Evolutionary conservation across 1,284 basidiomycete species (phyloP), one percentile per base, ranked within the genome.

Genomic region (Neonothopanus nambi): DNA sequence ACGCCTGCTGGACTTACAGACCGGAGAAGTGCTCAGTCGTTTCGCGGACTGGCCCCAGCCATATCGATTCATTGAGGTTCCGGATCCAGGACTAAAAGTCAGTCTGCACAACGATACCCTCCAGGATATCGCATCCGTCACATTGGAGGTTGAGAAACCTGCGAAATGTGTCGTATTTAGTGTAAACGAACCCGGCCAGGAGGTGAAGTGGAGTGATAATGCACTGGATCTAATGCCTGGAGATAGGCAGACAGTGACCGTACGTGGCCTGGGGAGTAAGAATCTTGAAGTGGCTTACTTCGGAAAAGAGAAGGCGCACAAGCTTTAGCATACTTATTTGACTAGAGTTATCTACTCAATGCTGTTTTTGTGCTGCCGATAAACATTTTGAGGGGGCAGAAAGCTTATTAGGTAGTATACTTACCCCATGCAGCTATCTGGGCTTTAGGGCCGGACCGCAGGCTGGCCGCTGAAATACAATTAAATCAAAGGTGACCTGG

Each of bases 31-130:
- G 0, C 48, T 83, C 12, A 75, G 79, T 3, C 71, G 79, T 5
- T 70, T 67, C 43, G 66, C 72, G 1, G 76, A 83, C 57, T 86
- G 80, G 80, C 81, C 82, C 0, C 80, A 84, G 61, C 83, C 83
- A 20, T 84, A 75, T 66, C 70, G 78, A n/a, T 75, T 74, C 57
- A 63, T 81, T 26, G 64, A 72, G 7, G 66, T 76, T 42, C 75
- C 77, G 3, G 68, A 78, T 30, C 74, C 77, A 2, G 60, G 58
- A 23, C 57, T 79, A 8, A 53, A 35, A 51, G 37, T 43, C 51
- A 5, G 65, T 75, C 5, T 59, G 44, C 18, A 23, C 66, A 37
- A 2, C 26, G 41, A 30, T 18, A 26, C 9, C 15, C 12, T 15
- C 5, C 18, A 12, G 3, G 40, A 41, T 5, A 24, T 12, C 8